Conservation (phyloP, 257 asterid genomes). For the Gentiana straminea region DNA sequence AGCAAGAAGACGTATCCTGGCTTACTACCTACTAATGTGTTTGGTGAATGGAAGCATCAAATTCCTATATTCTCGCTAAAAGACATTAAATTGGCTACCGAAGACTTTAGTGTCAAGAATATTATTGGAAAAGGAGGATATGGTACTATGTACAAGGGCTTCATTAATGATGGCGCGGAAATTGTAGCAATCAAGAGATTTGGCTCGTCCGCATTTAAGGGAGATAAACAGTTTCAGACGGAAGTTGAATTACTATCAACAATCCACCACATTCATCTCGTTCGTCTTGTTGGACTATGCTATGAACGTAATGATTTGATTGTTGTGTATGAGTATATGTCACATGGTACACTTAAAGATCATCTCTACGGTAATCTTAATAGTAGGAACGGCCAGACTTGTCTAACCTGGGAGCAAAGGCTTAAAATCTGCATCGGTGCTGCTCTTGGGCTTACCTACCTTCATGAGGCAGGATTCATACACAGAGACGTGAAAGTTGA, state of each 20-base stretch:
- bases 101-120: too few species aligned
- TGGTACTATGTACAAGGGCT: too few species aligned
- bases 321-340: conserved; percentile 9
- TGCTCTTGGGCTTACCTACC: conserved; percentile 6
- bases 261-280: conserved; percentile 4
- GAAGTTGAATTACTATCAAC: conserved; percentile 5
- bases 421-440: conserved; percentile 7
- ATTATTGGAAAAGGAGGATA: too few species aligned
- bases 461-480: neutral
- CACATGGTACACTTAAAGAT: conserved; percentile 2
- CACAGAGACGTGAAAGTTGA: neutral
- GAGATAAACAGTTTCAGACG: conserved; percentile 1
- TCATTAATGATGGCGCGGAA: too few species aligned
- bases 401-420: conserved; percentile 4
- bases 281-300: conserved; percentile 8
- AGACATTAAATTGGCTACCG: conserved; percentile 3
- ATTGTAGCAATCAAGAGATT: too few species aligned
- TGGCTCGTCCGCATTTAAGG: neutral
- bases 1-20: neutral
- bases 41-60: too few species aligned
- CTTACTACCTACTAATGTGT: conserved; percentile 1
- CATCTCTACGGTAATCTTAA: neutral
- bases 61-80: neutral
- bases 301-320: conserved; percentile 1
- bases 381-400: too few species aligned